Percentiles rank a stretch among this genome's conserved stretches.
These are phyloP conservation scores for Penicillium coffeae DNA, from an alignment of 495 filamentous ascomycete species.

Conservation along the genomic window DNA sequence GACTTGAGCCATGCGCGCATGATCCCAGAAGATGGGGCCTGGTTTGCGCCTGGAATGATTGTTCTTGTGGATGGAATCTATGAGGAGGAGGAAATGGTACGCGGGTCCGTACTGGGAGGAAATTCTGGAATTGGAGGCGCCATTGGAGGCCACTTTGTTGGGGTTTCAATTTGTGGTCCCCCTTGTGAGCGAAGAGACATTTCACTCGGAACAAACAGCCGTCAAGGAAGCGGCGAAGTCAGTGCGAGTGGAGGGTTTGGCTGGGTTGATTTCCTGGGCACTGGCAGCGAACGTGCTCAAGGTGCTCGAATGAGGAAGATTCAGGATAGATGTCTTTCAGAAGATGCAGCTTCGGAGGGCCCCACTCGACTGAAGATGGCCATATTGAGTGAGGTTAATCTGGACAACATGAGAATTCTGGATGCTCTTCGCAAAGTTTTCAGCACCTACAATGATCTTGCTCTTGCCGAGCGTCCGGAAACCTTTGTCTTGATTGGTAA, in stretches of 20 bases:
- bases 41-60: constrained; percentile 93
- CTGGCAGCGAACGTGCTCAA: constrained; percentile 82
- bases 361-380: constrained; percentile 52
- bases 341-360: constrained; percentile 27
- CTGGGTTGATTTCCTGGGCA: constrained; percentile 93
- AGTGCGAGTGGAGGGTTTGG: constrained; percentile 77
- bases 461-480: constrained; percentile 58
- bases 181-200: constrained; percentile 79
- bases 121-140: constrained; percentile 80
- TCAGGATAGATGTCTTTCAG: constrained; percentile 43
- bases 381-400: constrained; percentile 75
- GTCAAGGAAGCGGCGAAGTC: constrained; percentile 47
- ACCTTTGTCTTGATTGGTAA: constrained; percentile 79
- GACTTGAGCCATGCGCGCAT: constrained; percentile 76
- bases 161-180: constrained; percentile 82
- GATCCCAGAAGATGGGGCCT: constrained; percentile 80
- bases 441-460: constrained; percentile 53
- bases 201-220: constrained; percentile 67
- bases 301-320: constrained; percentile 78
- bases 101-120: constrained; percentile 63
- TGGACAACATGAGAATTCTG: constrained; percentile 74
- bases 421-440: constrained; percentile 76
- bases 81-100: constrained; percentile 77
- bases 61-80: constrained; percentile 91
- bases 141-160: constrained; percentile 85